phyloP scores from a whole-genome alignment of 169 alveolate species.

The Cryptosporidium felis region DNA sequence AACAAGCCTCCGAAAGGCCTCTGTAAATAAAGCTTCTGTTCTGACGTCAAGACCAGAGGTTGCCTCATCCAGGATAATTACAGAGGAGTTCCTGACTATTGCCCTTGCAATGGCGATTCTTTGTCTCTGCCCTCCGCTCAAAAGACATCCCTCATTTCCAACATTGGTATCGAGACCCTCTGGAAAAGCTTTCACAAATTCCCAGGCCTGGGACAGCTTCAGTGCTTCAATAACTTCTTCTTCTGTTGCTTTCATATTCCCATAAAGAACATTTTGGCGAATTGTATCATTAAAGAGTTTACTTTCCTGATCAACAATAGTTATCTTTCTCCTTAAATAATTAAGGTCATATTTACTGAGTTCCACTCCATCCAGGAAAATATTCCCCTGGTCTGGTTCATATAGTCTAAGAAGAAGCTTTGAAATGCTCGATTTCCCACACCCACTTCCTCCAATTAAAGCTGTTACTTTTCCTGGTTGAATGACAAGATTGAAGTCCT shows the following conservation, averaged over 20 bases:
- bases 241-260: slow-evolving; percentile 86
- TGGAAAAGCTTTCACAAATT: slow-evolving; percentile 82
- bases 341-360: slow-evolving; percentile 77
- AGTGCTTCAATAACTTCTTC: slow-evolving; percentile 86
- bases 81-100: slow-evolving; percentile 83
- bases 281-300: slow-evolving; percentile 90
- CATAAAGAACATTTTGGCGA: slow-evolving; percentile 89
- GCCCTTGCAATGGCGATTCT: slow-evolving; percentile 90
- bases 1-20: slow-evolving; percentile 37
- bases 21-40: slow-evolving; percentile 16
- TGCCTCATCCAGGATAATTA: slow-evolving; percentile 95
- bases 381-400: slow-evolving; percentile 42
- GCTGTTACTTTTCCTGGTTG: slow-evolving; percentile 32
- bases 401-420: slow-evolving; percentile 74
- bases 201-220: slow-evolving; percentile 83
- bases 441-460: slow-evolving; percentile 74
- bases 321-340: slow-evolving; percentile 76
- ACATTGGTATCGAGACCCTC: slow-evolving; percentile 85
- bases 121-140: slow-evolving; percentile 90
- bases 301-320: slow-evolving; percentile 91
- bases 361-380: slow-evolving; percentile 67
- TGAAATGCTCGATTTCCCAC: slow-evolving; percentile 77
- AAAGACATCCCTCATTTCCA: slow-evolving; percentile 84
- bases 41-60: slow-evolving; percentile 91
- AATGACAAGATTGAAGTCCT: slow-evolving; percentile 8